Evolutionary conservation across 2,329 filamentous ascomycete genomes (phyloP), one percentile per base, ranked within the genome.

Genomic region (Phialophora chinensis): DNA sequence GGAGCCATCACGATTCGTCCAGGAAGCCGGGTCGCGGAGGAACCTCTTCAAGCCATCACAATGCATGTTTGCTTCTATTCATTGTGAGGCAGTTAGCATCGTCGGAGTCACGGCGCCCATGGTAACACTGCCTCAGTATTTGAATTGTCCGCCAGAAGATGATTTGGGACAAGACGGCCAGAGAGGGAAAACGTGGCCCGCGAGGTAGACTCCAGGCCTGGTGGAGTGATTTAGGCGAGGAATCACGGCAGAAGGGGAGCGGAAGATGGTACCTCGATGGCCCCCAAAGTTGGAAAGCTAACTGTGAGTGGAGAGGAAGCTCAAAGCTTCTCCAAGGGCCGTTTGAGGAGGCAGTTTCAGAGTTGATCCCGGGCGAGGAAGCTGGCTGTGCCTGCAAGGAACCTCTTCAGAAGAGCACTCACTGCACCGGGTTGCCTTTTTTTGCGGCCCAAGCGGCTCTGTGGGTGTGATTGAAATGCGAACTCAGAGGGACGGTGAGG

Each of bases 71-170:
- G 59, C 59, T 61, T 33, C 59, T 44, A 44, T 38, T 53, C 20
- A 20, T 61, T 25, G 59, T 61, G 49, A 61, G 52, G 59, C 59
- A 29, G 23, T 61, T 47, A 52, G 58, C 58, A 53, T 53, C 58
- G 23, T 42, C 59, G 29, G 47, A 52, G 29, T 52, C 7, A 53
- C 47, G 59, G 49, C n/a, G 42, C 20, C 11, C 33, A 25, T 17
- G 59, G 59, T 53, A 53, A 61, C 59, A 61, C 59, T 61, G 59
- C 59, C 59, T 53, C 49, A 47, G 38, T 53, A 52, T 35, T 53
- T 38, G 47, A 53, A 20, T 61, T 61, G 27, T 52, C 38, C 27
- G 49, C 59, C 49, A 17, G 31, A 11, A 42, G 27, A n/a, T 10
- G 27, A n/a, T 42, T 17, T 27, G 59, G 47, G 38, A 23, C 17